Base-by-base conservation (phyloP, 257 asterid genomes). In the Schizonepeta tenuifolia region DNA sequence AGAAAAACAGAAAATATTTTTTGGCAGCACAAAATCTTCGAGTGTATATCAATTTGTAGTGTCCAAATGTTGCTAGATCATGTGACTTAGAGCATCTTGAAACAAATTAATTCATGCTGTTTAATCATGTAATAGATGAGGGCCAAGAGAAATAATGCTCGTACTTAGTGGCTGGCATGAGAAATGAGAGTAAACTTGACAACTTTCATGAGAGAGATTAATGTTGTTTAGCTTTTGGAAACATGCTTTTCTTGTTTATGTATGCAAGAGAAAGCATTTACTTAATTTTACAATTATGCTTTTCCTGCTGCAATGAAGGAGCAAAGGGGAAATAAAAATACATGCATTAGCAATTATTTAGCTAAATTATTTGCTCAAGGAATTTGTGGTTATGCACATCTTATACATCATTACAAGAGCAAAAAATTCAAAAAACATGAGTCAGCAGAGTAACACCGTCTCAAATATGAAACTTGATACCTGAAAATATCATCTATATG, bases 331-430 rank as follows among this genome's bases (percentile, higher is more conserved):
- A 43, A 7, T 14, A 7, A 40, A 6, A 44, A n/a, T 44, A 44
- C 70, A 31, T 31, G 36, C 36, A 65, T 9, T 36, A 67, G 28
- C 47, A 74, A 15, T 72, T 57, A 57, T 38, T 57, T 21, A 58
- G 71, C 65, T 22, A 43, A 63, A 43, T 43, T 47, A 76, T 65
- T 18, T 22, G 50, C 62, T 43, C 54, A 20, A 11, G 62, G 62
- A 53, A 62, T 18, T 38, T 55, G 58, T 72, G 50, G 50, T 72
- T 61, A 72, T 78, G 56, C 78, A 72, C 74, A 75, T 58, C 43
- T 72, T 72, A 54, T 62, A 66, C 73, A 61, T 74, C 64, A 63
- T 62, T 69, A 72, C 79, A 68, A 61, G 69, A 69, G 54, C 76
- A 55, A 60, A 51, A 51, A 70, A 70, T 41, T 60, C 57, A 47